These are phyloP conservation scores for Westerdykella sp. DNA, from an alignment of 2,329 filamentous ascomycete species.

Conservation along the genomic window DNA sequence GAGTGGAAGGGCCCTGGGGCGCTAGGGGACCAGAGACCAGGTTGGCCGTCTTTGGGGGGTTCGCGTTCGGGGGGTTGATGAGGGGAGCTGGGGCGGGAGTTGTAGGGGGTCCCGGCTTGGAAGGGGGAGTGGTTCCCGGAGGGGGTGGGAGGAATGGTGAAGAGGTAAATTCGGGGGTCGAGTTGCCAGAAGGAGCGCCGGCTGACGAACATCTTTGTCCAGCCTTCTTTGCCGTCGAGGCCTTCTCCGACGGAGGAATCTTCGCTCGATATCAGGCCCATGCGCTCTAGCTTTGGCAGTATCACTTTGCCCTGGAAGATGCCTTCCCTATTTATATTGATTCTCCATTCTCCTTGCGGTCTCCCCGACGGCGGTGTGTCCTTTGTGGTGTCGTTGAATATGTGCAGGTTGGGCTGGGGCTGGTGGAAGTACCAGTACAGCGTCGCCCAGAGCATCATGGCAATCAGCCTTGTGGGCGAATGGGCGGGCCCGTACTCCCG, in stretches of 20 bases:
- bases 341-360: constrained; percentile 79
- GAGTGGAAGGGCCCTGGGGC: constrained; percentile 68
- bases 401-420: constrained; percentile 58
- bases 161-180: constrained; percentile 79
- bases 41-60: constrained; percentile 22
- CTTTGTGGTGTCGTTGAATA: constrained; percentile 58
- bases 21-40: constrained; percentile 37
- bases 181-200: constrained; percentile 86
- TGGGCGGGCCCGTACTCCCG: constrained; percentile 71
- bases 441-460: constrained; percentile 94
- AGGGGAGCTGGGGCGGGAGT: constrained; percentile 49
- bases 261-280: constrained; percentile 74
- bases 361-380: constrained; percentile 60
- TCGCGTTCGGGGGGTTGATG: constrained; percentile 20
- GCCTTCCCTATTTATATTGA: constrained; percentile 80
- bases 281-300: constrained; percentile 84
- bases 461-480: constrained; percentile 81
- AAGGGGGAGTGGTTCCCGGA: constrained; percentile 40
- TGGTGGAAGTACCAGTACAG: constrained; percentile 98
- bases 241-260: constrained; percentile 68
- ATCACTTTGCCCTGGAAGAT: constrained; percentile 77
- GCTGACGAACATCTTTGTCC: constrained; percentile 76
- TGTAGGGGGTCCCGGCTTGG: constrained; percentile 45
- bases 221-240: constrained; percentile 58
- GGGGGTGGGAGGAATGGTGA: constrained; percentile 64